Percentiles rank a stretch among this genome's conserved stretches.
These are phyloP conservation scores for Taphrina communis DNA, from an alignment of 1,139 yeast genomes.

Conservation along the genomic window DNA sequence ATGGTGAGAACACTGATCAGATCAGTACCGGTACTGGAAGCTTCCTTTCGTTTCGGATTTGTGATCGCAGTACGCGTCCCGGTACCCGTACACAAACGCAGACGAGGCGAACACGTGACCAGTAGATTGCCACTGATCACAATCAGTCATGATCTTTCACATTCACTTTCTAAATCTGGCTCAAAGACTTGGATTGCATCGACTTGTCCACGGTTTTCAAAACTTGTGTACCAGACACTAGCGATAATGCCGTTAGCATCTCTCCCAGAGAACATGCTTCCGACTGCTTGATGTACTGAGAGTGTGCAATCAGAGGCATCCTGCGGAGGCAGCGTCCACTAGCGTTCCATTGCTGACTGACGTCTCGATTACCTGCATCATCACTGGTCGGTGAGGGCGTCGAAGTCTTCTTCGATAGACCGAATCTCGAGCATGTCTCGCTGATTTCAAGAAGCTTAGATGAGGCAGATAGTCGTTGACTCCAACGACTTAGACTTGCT, in stretches of 20 bases:
- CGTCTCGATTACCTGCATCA: background rate
- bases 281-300: constrained; percentile 27
- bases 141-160: background rate
- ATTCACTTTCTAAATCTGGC: no score
- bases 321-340: constrained; percentile 44
- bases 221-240: background rate
- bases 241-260: constrained; percentile 27
- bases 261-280: constrained; percentile 35
- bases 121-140: background rate
- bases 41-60: background rate
- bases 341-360: background rate
- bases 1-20: constrained; percentile 7
- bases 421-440: background rate
- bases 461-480: constrained; percentile 2
- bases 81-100: background rate
- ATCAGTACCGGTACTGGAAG: background rate
- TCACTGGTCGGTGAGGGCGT: background rate
- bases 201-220: background rate
- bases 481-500: constrained; percentile 10
- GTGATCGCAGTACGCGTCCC: background rate
- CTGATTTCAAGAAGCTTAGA: constrained; percentile 6
- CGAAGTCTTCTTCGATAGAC: background rate
- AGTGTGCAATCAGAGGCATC: constrained; percentile 43
- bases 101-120: constrained; percentile 6
- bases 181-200: no score